Percentiles rank a stretch among this genome's conserved stretches.
Evolutionary conservation across 768 basidiomycete genomes (phyloP).

Genomic region (Crucibulum laeve): DNA sequence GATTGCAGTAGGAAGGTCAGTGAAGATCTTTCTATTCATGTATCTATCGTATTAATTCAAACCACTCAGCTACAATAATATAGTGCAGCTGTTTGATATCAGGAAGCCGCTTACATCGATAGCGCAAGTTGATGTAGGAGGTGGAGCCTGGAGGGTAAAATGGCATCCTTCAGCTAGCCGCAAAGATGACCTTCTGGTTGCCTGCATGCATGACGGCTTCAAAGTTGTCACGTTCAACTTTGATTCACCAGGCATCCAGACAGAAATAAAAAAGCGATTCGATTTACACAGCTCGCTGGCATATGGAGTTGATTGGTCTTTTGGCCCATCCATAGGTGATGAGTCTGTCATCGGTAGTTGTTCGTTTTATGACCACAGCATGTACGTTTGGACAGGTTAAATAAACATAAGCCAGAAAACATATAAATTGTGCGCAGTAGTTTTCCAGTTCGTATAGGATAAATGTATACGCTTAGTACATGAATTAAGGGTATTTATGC

Average conservation of each 20-base stretch:
- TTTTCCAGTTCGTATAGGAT: not conserved
- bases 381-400: constrained; percentile 78
- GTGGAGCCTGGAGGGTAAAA: constrained; percentile 94
- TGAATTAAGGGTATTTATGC: not conserved
- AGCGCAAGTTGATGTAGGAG: constrained; percentile 64
- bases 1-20: constrained; percentile 87
- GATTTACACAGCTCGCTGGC: constrained; percentile 80
- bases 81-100: constrained; percentile 77
- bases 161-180: constrained; percentile 83
- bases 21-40: not conserved
- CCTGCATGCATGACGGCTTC: constrained; percentile 97
- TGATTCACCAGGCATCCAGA: constrained; percentile 12
- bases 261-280: constrained; percentile 52
- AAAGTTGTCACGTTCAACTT: constrained; percentile 63
- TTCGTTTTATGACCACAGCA: constrained; percentile 90
- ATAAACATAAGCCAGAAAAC: constrained; percentile 19
- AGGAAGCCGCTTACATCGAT: constrained; percentile 63
- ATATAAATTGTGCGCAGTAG: too few species aligned
- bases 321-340: constrained; percentile 20
- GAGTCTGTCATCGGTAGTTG: constrained; percentile 75
- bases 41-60: not conserved
- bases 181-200: constrained; percentile 76
- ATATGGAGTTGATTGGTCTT: constrained; percentile 92
- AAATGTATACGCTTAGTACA: not conserved
- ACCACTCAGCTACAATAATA: constrained; percentile 70